Conservation (phyloP, 345 rosid genomes). For the Sonneratia caseolaris region DNA sequence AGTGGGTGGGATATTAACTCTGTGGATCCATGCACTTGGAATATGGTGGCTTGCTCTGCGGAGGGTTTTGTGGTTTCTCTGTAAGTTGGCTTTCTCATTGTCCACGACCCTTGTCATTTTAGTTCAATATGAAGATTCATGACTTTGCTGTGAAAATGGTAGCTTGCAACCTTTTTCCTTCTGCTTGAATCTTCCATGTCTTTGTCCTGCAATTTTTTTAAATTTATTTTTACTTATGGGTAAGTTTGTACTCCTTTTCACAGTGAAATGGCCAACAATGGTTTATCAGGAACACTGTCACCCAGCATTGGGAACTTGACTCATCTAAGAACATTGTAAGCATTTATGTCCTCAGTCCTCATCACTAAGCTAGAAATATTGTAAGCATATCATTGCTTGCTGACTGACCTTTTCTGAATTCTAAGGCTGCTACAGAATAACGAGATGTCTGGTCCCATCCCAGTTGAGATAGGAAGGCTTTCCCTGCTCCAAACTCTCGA, state of each 20-base stretch:
- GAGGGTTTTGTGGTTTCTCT: conserved; percentile 72
- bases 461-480: conserved; percentile 61
- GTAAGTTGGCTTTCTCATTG: conserved; percentile 31
- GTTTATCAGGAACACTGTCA: conserved; percentile 68
- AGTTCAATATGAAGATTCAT: not conserved
- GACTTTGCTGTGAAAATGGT: no score
- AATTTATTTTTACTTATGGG: not conserved
- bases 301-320: conserved; percentile 65
- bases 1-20: conserved; percentile 93
- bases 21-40: conserved; percentile 98
- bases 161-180: no score
- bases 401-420: not conserved
- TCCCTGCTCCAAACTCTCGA: conserved; percentile 72
- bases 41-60: conserved; percentile 79
- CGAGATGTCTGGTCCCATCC: conserved; percentile 53
- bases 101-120: not conserved
- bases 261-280: conserved; percentile 77
- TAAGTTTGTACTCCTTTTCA: conserved; percentile 2
- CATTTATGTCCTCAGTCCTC: not conserved
- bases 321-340: conserved; percentile 69
- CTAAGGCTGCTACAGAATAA: conserved; percentile 65
- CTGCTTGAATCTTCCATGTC: not conserved
- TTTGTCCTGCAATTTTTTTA: not conserved
- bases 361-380: not conserved
- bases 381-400: not conserved